Conservation (phyloP, 768 basidiomycete species). For the Hygrocybe punicea region DNA sequence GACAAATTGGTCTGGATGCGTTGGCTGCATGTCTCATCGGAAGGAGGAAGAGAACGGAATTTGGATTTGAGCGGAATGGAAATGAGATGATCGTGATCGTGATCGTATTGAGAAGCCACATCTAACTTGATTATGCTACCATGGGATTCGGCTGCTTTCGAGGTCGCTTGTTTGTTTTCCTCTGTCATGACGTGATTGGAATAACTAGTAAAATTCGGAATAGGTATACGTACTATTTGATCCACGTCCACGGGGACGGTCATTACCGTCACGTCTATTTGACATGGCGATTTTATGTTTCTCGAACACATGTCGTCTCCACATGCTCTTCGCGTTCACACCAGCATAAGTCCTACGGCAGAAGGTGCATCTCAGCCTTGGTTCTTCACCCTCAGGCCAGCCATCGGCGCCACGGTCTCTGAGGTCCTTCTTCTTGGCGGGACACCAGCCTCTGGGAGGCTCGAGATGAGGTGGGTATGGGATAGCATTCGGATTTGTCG, state of each 20-base stretch:
- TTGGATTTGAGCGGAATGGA: constrained; percentile 37
- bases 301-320: constrained; percentile 84
- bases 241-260: constrained; percentile 60
- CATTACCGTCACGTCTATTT: constrained; percentile 70
- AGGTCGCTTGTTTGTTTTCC: constrained; percentile 43
- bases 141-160: constrained; percentile 28
- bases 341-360: constrained; percentile 81
- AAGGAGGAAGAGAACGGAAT: constrained; percentile 39
- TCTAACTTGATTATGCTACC: constrained; percentile 42
- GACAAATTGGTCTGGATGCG: constrained; percentile 13
- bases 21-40: constrained; percentile 17
- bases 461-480: constrained; percentile 74
- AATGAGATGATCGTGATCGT: constrained; percentile 33
- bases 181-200: constrained; percentile 39
- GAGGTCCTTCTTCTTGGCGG: constrained; percentile 76
- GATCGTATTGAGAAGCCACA: constrained; percentile 35
- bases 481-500: constrained; percentile 51
- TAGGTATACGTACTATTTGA: constrained; percentile 59
- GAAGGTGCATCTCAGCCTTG: constrained; percentile 77
- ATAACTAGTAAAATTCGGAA: constrained; percentile 6
- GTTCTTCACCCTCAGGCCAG: constrained; percentile 80
- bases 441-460: constrained; percentile 83
- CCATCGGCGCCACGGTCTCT: constrained; percentile 65
- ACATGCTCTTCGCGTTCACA: constrained; percentile 89
- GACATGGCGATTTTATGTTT: constrained; percentile 90